Percentiles rank a stretch among this genome's conserved stretches.
phyloP scores from a whole-genome alignment of 768 basidiomycete genomes.

The Mycena indigotica region DNA sequence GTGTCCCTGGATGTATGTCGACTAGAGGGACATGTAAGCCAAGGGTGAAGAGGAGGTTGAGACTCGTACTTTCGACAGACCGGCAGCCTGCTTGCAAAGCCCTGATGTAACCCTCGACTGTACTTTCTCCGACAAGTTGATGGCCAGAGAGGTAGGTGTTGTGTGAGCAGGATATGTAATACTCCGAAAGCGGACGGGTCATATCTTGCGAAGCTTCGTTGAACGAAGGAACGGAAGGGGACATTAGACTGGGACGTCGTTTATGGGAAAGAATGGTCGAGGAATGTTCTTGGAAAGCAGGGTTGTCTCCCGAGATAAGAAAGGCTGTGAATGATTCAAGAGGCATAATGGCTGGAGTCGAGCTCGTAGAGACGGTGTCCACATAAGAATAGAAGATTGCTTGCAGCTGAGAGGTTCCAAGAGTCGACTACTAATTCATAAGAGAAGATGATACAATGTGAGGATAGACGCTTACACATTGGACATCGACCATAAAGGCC shows the following conservation, averaged over 20 bases:
- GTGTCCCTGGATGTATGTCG: constrained; percentile 88
- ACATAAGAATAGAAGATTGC: constrained; percentile 41
- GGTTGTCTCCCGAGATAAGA: constrained; percentile 79
- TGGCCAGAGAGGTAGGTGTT: constrained; percentile 85
- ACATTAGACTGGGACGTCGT: constrained; percentile 29
- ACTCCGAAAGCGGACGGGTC: constrained; percentile 85
- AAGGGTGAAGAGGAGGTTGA: background rate
- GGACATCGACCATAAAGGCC: constrained; percentile 47
- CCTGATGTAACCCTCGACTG: constrained; percentile 85
- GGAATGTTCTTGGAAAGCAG: constrained; percentile 47
- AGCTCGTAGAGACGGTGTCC: constrained; percentile 30
- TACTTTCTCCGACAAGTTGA: constrained; percentile 77
- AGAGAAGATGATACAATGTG: constrained; percentile 43
- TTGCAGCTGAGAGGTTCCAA: constrained; percentile 36
- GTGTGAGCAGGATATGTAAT: constrained; percentile 89
- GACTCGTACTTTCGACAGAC: constrained; percentile 77
- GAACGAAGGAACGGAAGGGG: constrained; percentile 17
- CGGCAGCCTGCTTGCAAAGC: constrained; percentile 87
- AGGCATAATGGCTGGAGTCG: constrained; percentile 38
- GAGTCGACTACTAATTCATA: constrained; percentile 38
- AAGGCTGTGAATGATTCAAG: constrained; percentile 77
- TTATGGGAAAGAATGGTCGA: constrained; percentile 39
- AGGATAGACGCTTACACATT: constrained; percentile 36
- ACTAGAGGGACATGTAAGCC: constrained; percentile 48
- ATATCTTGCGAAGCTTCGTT: constrained; percentile 73